Evolutionary conservation across 331 rosid genomes (phyloP), one percentile per base, ranked within the genome.

Genomic region (Dryas integrifolia): DNA sequence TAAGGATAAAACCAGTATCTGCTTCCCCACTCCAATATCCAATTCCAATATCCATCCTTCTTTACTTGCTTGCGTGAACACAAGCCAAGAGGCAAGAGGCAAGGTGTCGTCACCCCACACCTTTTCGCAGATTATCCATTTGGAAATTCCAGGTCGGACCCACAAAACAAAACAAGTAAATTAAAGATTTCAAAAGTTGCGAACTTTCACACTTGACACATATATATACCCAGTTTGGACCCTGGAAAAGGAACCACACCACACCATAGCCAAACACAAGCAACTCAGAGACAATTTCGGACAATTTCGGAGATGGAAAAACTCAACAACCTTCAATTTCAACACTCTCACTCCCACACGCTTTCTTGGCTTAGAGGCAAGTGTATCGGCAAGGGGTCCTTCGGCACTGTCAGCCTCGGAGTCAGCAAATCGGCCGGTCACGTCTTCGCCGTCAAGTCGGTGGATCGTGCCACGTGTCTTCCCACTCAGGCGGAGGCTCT

Each of bases 381-480:
- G 69, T 85, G 87, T 40, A 5, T 89, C 9, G 98, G 98, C 10
- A 80, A 80, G 57, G 98, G 98, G 21, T 86, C 90, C 48, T 94
- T 89, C 47, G 98, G 92, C 5, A 71, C 85, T 0, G 98, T 91
- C 0, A 79, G 51, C 39, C 15, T 89, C 24, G 98, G 89, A 4
- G 77, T 82, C 35, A 12, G 53, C 40, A 76, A 80, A 73, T 13
- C 72, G 0, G 88, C 86, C 76, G 87, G 84, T 60, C 72, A 18
- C 21, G 69, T 85, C 1, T 93, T 93, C 72, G 98, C 95, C 59
- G 98, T 86, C 15, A 93, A 93, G 77, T 91, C 98, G 11, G 96
- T 91, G 11, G 88, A 91, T 40, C 72, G 40, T 11, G 61, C 72
- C 16, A 14, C 76, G 15, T 77, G 80, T 30, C 65, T 58, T 2